Conservation (phyloP, 116 monocot species). For the Thalassia testudinum region DNA sequence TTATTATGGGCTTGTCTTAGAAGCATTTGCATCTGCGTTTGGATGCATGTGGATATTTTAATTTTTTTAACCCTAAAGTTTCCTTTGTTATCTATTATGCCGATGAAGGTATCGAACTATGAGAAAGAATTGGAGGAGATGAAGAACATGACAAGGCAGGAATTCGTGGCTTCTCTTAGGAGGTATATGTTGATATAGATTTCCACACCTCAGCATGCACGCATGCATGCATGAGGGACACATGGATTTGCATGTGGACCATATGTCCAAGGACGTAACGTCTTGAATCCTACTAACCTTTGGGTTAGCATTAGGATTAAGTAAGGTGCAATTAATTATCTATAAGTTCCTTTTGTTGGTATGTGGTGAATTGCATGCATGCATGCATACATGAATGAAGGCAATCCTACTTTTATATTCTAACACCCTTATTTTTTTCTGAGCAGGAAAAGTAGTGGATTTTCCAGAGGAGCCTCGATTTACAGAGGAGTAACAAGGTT, state of each 20-base stretch:
- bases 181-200: constrained; percentile 21
- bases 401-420: background rate
- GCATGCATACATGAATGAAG: background rate
- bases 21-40: background rate
- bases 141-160: constrained; percentile 96
- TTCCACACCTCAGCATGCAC: constrained; percentile 4
- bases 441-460: constrained; percentile 93
- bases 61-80: too few species aligned
- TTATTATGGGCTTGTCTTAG: background rate
- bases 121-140: constrained; percentile 92
- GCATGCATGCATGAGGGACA: constrained; percentile 12
- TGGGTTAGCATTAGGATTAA: too few species aligned
- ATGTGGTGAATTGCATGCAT: too few species aligned
- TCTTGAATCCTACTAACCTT: too few species aligned
- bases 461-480: constrained; percentile 87
- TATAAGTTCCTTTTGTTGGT: too few species aligned
- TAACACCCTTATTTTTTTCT: background rate
- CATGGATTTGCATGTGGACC: too few species aligned
- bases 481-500: constrained; percentile 98
- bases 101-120: constrained; percentile 57
- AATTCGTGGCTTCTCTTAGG: constrained; percentile 91
- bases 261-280: too few species aligned
- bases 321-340: too few species aligned
- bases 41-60: background rate
- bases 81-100: background rate